Percentiles rank a stretch among this genome's conserved stretches.
These are phyloP conservation scores for Yamagishiella unicocca DNA, from an alignment of 139 green algal species.

Conservation along the genomic window DNA sequence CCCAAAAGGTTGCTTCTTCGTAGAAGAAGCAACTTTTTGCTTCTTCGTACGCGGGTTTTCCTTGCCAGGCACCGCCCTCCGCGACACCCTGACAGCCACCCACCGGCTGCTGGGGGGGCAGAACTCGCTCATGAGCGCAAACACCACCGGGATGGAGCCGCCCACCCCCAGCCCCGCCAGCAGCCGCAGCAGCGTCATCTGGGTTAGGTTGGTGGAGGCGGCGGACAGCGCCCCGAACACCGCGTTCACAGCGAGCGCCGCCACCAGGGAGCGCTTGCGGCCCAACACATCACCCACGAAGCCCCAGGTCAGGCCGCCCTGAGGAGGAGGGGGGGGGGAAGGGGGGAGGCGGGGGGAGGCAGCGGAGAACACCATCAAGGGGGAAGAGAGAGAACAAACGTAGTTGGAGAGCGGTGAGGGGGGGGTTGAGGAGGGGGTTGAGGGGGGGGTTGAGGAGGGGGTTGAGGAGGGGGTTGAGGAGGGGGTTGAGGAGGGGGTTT, in stretches of 20 bases:
- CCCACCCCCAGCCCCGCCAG: conserved; percentile 59
- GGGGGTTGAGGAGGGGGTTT: not conserved
- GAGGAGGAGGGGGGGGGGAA: no score
- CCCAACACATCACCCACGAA: conserved; percentile 57
- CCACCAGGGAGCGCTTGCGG: conserved; percentile 46
- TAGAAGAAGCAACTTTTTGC: no score
- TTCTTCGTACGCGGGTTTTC: no score
- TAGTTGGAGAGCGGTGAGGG: no score
- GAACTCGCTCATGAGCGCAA: conserved; percentile 62
- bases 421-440: no score
- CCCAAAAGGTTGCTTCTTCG: no score
- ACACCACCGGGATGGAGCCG: conserved; percentile 66
- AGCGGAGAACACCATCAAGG: no score
- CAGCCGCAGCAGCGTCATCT: conserved; percentile 50
- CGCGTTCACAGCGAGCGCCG: conserved; percentile 50
- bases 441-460: no score
- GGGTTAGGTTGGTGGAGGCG: conserved; percentile 5
- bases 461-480: no score
- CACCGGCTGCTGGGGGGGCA: conserved; percentile 52
- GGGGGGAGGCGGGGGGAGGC: no score
- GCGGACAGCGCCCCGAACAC: conserved; percentile 58
- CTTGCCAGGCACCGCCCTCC: no score
- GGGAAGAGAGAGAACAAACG: no score
- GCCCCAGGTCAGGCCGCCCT: conserved; percentile 61
- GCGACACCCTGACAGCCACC: not conserved